These are phyloP conservation scores for Parascedosporium putredinis DNA, from an alignment of 2,329 filamentous ascomycete genomes.

Conservation along the genomic window DNA sequence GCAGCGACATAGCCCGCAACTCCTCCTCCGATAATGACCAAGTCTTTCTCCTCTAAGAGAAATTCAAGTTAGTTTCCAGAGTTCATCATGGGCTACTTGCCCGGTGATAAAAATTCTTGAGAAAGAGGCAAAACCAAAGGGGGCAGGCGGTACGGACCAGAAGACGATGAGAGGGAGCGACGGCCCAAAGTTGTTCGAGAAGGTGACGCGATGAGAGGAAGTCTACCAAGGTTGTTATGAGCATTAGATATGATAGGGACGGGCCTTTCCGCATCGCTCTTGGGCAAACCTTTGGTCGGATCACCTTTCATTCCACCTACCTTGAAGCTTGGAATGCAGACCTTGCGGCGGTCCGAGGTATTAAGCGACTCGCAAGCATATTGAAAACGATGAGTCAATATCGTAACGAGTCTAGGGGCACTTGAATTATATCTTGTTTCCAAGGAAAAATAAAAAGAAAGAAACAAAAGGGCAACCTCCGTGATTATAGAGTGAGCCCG, in stretches of 20 bases:
- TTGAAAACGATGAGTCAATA: too few relatives aligned
- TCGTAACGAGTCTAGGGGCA: too few relatives aligned
- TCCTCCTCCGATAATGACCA: slow-evolving; percentile 95
- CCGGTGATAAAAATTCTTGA: too few relatives aligned
- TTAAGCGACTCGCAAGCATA: slow-evolving; percentile 53
- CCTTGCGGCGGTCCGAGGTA: slow-evolving; percentile 46
- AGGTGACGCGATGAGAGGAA: background rate
- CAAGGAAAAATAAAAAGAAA: too few relatives aligned
- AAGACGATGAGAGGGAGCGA: slow-evolving; percentile 47
- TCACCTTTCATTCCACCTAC: slow-evolving; percentile 28
- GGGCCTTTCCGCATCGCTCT: background rate
- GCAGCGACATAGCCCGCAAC: slow-evolving; percentile 97
- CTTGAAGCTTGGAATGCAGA: slow-evolving; percentile 44
- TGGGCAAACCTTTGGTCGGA: background rate
- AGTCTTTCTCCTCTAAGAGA: slow-evolving; percentile 76
- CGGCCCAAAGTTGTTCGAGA: slow-evolving; percentile 34
- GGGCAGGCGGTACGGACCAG: slow-evolving; percentile 46
- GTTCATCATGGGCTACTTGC: too few relatives aligned
- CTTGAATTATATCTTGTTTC: too few relatives aligned
- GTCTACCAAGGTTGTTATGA: background rate
- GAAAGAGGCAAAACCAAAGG: too few relatives aligned
- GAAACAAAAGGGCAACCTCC: too few relatives aligned
- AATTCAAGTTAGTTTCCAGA: slow-evolving; percentile 1
- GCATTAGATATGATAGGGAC: background rate
- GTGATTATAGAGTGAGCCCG: too few relatives aligned